A percentile compares a stretch with the other conserved stretches of the same genome.
These are phyloP conservation scores for Ganoderma sinense DNA, from an alignment of 1,284 basidiomycete species.

Conservation along the genomic window DNA sequence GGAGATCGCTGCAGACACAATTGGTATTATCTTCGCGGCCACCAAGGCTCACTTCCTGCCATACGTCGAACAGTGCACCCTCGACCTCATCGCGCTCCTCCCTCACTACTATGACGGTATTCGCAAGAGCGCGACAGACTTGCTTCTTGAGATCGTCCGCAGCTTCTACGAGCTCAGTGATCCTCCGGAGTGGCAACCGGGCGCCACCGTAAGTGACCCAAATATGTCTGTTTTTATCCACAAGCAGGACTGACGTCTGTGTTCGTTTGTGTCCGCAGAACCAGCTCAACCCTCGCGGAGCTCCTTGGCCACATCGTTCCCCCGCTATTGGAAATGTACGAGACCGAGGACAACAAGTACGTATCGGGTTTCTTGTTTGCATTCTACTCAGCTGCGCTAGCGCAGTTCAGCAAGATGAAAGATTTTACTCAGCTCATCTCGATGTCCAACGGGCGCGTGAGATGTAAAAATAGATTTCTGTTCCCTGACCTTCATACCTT, in stretches of 20 bases:
- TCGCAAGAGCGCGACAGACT: conserved; percentile 92
- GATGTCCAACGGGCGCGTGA: conserved; percentile 69
- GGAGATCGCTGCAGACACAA: conserved; percentile 97
- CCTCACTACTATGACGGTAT: conserved; percentile 98
- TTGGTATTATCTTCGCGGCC: conserved; percentile 90
- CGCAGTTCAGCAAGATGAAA: conserved; percentile 60
- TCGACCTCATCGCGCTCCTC: conserved; percentile 86
- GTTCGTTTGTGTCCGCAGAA: conserved; percentile 13
- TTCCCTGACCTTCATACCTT: conserved; percentile 42
- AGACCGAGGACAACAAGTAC: conserved; percentile 97
- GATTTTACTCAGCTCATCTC: conserved; percentile 87
- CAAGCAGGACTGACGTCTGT: neutral
- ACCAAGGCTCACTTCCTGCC: conserved; percentile 91
- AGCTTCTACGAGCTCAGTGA: conserved; percentile 93
- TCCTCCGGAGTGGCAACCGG: conserved; percentile 85
- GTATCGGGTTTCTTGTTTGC: conserved; percentile 48
- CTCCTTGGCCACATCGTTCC: conserved; percentile 83
- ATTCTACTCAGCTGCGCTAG: conserved; percentile 5
- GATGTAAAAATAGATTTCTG: conserved; percentile 50
- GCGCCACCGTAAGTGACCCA: conserved; percentile 52
- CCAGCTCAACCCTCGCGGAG: conserved; percentile 77
- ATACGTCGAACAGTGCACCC: conserved; percentile 81
- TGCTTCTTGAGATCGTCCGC: conserved; percentile 90
- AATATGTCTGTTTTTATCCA: neutral
- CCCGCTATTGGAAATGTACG: conserved; percentile 89